A percentile compares a stretch with the other conserved stretches of the same genome.
phyloP scores from a whole-genome alignment of 805 yeast species.

The Metschnikowia vanudenii region DNA sequence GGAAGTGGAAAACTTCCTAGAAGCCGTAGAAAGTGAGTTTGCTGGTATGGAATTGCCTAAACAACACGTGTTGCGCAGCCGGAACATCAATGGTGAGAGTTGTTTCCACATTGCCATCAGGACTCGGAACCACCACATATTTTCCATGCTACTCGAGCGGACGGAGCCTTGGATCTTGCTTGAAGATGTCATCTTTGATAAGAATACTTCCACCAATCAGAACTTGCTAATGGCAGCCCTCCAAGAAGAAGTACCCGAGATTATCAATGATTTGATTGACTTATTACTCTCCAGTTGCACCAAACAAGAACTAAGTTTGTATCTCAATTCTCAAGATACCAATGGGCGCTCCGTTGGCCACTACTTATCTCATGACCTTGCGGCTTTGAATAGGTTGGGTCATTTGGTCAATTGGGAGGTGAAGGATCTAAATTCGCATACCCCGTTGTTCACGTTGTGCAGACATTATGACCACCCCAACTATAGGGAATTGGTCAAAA shows the following conservation, averaged over 20 bases:
- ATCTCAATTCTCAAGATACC: constrained; percentile 51
- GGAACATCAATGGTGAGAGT: constrained; percentile 62
- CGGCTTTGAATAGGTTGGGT: constrained; percentile 55
- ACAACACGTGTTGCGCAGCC: constrained; percentile 24
- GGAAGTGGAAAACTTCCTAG: constrained; percentile 19
- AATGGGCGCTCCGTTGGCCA: constrained; percentile 69
- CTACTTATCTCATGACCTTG: constrained; percentile 57
- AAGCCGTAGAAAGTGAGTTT: constrained; percentile 8
- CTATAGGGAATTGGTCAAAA: constrained; percentile 49
- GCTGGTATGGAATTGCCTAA: constrained; percentile 20
- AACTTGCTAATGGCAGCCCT: constrained; percentile 63
- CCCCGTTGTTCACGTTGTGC: constrained; percentile 74
- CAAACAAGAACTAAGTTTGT: constrained; percentile 44
- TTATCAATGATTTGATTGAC: constrained; percentile 44
- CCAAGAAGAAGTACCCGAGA: constrained; percentile 48
- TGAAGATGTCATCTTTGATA: constrained; percentile 68
- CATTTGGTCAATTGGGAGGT: constrained; percentile 63
- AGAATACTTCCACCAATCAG: constrained; percentile 47
- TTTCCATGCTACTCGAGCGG: constrained; percentile 45
- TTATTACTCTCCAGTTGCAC: constrained; percentile 45
- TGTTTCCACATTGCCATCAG: constrained; percentile 61
- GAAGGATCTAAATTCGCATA: constrained; percentile 64
- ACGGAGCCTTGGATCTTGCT: constrained; percentile 52
- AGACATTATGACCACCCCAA: constrained; percentile 76
- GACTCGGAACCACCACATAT: constrained; percentile 43